Evolutionary conservation across 2,329 filamentous ascomycete genomes (phyloP), one percentile per base, ranked within the genome.

Genomic region (Neofusicoccum umdonicola): DNA sequence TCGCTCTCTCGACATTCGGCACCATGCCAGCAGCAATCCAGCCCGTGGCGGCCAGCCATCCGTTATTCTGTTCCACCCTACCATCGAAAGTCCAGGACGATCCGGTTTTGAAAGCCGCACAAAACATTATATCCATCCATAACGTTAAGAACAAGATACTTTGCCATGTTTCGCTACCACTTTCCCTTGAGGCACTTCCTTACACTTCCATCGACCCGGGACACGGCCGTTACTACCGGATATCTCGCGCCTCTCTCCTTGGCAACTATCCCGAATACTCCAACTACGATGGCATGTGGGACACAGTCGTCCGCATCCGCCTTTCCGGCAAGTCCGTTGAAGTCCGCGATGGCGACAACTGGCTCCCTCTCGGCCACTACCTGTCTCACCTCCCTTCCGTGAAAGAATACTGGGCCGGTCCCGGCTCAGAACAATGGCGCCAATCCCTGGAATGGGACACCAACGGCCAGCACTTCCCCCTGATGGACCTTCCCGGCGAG

Each of bases 231-330:
- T 63, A 63, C 39, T 63, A 52, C 47, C 48, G 50, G 27, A 51
- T 63, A 27, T 63, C 61, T n/a, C 61, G 61, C 37, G 47, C 48
- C 13, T 63, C 61, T 11, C 39, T 37, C 4, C 48, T 63, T 11
- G 61, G 61, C 15, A 51, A 63, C 27, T 54, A 63, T 15, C 48
- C 61, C 2, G 61, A 63, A 13, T 63, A 45, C 48, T 37, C 37
- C 22, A 63, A 54, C 45, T 52, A 63, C 48, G 61, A 63, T 8
- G 61, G 61, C 61, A 63, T 52, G 41, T 63, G 61, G 61, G 61
- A 63, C 48, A 54, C 61, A 5, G 50, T 63, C 4, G 61, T 63
- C n/a, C 61, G 48, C 19, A 51, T 63, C 45, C 61, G 61, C 9
- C 61, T 63, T 5, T 44, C 48, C n/a, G 31, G 31, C 19, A 17